A percentile compares a stretch with the other conserved stretches of the same genome.
phyloP scores from a whole-genome alignment of 2,329 filamentous ascomycete genomes.

The Fusarium penzigii region DNA sequence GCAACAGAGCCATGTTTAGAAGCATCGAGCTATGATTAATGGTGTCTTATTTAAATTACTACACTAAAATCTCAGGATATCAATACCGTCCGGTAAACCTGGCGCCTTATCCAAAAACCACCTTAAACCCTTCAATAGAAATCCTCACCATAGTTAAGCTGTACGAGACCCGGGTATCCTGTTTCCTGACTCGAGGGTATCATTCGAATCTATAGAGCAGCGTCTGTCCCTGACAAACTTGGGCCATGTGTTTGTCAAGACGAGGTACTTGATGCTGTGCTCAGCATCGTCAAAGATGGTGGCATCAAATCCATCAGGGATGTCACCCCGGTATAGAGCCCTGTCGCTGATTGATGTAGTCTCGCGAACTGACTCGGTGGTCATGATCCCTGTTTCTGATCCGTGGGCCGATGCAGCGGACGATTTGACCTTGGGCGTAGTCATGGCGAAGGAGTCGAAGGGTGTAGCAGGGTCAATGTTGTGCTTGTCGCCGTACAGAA shows the following conservation, averaged over 20 bases:
- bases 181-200: constrained; percentile 22
- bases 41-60: neutral
- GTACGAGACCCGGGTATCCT: constrained; percentile 7
- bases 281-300: constrained; percentile 62
- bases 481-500: constrained; percentile 42
- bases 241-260: constrained; percentile 70
- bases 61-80: neutral
- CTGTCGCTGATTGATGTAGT: constrained; percentile 25
- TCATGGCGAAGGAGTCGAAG: constrained; percentile 39
- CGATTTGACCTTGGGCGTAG: constrained; percentile 21
- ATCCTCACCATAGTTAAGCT: neutral
- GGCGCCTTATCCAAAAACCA: neutral
- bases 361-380: constrained; percentile 9
- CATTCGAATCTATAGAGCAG: constrained; percentile 34
- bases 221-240: constrained; percentile 52
- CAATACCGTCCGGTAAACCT: neutral
- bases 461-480: constrained; percentile 45
- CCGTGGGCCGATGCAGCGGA: constrained; percentile 19
- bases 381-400: constrained; percentile 27
- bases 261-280: constrained; percentile 64
- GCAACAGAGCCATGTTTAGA: neutral
- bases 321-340: constrained; percentile 43
- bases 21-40: neutral
- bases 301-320: constrained; percentile 53
- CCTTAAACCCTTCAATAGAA: neutral